Conservation (phyloP, 805 yeast species). For the Lipomyces chichibuensis region DNA sequence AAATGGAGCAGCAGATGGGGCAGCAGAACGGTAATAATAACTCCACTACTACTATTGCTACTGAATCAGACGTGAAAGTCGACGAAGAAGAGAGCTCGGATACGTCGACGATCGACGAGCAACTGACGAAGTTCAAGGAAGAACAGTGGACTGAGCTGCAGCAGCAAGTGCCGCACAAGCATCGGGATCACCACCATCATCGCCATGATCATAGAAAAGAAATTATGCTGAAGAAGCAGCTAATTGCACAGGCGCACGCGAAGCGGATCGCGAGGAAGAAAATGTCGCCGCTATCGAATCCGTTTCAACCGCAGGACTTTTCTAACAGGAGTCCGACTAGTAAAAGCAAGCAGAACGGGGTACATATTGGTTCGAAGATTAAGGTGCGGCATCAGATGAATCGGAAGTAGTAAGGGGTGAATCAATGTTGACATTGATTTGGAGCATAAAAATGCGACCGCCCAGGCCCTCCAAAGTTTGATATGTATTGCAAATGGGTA, state of each 20-base stretch:
- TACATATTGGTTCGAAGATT: neutral
- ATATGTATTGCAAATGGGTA: neutral
- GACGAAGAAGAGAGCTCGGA: slow-evolving; percentile 1
- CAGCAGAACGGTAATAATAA: neutral
- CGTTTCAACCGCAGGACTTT: slow-evolving; percentile 1
- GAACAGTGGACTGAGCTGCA: neutral
- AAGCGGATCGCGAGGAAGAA: slow-evolving; percentile 4
- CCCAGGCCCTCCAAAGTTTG: neutral
- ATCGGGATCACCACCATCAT: slow-evolving; percentile 1
- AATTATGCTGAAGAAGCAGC: slow-evolving; percentile 3
- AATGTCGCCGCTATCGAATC: neutral
- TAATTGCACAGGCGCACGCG: slow-evolving; percentile 1
- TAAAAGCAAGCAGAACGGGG: neutral
- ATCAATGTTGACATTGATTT: neutral
- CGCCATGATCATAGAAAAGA: slow-evolving; percentile 3
- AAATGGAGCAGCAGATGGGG: neutral
- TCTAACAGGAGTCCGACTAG: neutral
- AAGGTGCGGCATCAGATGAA: slow-evolving; percentile 7
- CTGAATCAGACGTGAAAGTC: neutral
- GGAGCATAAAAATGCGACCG: neutral
- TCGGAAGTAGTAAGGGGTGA: neutral
- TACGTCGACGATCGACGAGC: neutral
- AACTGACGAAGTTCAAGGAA: neutral
- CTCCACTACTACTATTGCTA: neutral
- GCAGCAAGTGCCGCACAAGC: slow-evolving; percentile 1